Base-by-base conservation (phyloP, 2,329 filamentous ascomycete species). In the Aspergillus carbonarius region DNA sequence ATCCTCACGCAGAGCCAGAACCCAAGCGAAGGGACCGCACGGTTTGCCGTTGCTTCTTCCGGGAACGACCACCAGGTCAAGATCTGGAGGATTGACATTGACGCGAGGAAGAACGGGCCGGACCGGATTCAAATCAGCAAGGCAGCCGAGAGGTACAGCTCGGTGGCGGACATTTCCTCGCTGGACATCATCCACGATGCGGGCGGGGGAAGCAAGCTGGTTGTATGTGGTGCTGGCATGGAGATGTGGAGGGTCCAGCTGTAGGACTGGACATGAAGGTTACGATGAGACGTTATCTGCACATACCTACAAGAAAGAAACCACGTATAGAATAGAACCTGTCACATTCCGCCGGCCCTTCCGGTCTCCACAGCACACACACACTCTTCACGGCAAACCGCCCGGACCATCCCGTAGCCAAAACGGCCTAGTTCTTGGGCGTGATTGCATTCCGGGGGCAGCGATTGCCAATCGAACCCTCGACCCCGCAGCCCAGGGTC, bases 141-240 rank as follows among this genome's bases (percentile, higher is more conserved):
- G 20, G 13, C 68, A 20, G 37, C 68, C 5, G 69, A 78, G 54
- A 59, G 61, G 47, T 78, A 76, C 59, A 84, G 81, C 18, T 73
- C 78, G 25, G 82, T 86, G 3, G 83, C 83, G 13, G 84, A 87
- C 71, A 78, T 84, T 17, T 81, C 83, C 2, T 77, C 78, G 27
- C 70, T 86, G 68, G 78, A 77, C n/a, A 62, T 79, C 2, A 66
- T 79, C 47, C 58, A 53, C 13, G 56, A 62, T 5, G 44, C 55
- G 12, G 25, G 44, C 23, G 3, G 5, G 18, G 60, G 55, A 25
- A 47, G 57, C 35, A 64, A 66, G 59, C 55, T 82, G 50, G 52
- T 83, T 44, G 64, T 82, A 1, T 78, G 76, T 54, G 81, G 81
- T 23, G 80, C 83, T 34, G 81, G 81, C 1, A 79, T 82, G 74